A percentile compares a stretch with the other conserved stretches of the same genome.
These are phyloP conservation scores for Durio zibethinus DNA, from an alignment of 345 rosid genomes.

Conservation along the genomic window DNA sequence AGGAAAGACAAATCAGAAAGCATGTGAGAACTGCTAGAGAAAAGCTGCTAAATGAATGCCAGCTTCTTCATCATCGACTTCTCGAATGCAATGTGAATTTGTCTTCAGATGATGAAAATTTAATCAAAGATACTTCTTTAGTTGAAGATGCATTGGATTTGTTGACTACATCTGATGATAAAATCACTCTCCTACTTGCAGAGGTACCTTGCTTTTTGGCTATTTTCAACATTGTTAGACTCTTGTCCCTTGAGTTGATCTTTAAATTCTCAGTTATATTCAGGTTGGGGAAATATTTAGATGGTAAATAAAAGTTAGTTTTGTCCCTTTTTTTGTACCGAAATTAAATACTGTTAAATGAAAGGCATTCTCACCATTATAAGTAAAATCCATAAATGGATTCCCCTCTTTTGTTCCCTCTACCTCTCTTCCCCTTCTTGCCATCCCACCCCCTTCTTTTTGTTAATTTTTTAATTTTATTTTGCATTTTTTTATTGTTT, in stretches of 20 bases:
- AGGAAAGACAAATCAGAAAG: constrained; percentile 50
- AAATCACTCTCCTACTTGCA: constrained; percentile 22
- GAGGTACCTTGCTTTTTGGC: not conserved
- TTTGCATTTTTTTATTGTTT: not conserved
- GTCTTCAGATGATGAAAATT: constrained; percentile 37
- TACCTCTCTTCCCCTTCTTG: not conserved
- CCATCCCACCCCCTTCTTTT: not conserved
- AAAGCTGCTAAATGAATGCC: constrained; percentile 63
- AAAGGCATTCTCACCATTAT: not conserved
- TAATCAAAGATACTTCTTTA: constrained; percentile 35
- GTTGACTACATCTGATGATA: constrained; percentile 54
- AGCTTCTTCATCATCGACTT: constrained; percentile 53
- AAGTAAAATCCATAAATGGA: not conserved
- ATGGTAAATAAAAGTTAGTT: not conserved
- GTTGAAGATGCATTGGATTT: constrained; percentile 54
- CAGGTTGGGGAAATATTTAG: not conserved
- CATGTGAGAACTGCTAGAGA: constrained; percentile 41
- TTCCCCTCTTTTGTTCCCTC: not conserved
- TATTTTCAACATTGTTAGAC: not conserved
- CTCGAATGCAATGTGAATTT: constrained; percentile 54
- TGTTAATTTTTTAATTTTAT: not conserved
- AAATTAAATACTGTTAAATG: not conserved
- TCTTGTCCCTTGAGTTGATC: not conserved
- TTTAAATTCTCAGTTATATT: not conserved
- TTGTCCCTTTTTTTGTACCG: not conserved